Evolutionary conservation across 352 stramenopile genomes (phyloP), one percentile per base, ranked within the genome.

Genomic region (Detonula confervacea): DNA sequence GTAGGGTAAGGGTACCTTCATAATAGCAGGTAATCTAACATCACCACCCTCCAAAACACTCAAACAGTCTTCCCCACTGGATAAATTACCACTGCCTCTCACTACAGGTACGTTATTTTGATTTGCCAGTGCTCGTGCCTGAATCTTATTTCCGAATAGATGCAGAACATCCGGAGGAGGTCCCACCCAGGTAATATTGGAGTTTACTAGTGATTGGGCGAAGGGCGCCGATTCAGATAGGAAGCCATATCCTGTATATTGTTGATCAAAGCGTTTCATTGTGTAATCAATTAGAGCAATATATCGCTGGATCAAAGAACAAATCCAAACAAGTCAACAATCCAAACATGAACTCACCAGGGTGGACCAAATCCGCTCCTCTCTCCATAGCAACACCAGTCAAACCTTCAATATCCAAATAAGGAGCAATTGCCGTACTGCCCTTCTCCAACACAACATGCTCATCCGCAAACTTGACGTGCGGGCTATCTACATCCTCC

Each of bases 171-270:
- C 64, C 1, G 73, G 66, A 33, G 78, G 62, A 22, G 97, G 97
- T 29, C 97, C 97, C 8, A 99, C 94, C 81, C 98, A 99, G 24
- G 90, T 95, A 73, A 99, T 95, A 37, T 94, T 93, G 61, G 95
- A 94, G 57, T 96, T 90, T 37, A 90, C 89, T 70, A 97, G 97
- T 18, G 93, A 83, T 84, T 97, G 83, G 16, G 95, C 96, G 87
- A 99, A 99, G 11, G 92, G 89, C 14, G 97, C 94, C 80, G 98
- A 98, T 89, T 99, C 97, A 27, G 93, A 98, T 8, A 99, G 91
- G 77, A 99, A 99, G n/a, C 97, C 97, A 85, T 99, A 99, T 20
- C 96, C 96, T 54, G 94, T 95, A 80, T 98, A 95, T 98, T 95
- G 55, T 98, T n/a, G 62, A 12, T 24, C 22, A 59, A 61, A 27